Evolutionary conservation across 805 yeast genomes (phyloP), one percentile per base, ranked within the genome.

Genomic region (Suhomyces prunicola): DNA sequence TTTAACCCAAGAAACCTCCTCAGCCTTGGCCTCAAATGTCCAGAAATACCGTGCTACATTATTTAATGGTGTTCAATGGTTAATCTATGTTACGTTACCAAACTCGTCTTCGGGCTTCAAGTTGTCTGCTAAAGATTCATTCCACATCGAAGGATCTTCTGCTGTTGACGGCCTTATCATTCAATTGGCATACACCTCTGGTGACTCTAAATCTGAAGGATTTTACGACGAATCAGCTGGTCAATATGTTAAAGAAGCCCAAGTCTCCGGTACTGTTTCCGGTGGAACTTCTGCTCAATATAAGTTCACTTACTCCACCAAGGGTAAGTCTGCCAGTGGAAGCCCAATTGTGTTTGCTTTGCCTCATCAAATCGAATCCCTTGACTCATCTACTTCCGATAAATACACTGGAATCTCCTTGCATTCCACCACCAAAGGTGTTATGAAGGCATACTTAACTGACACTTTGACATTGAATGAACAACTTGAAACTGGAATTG

Each of bases 211-310:
- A 8, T 64, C 67, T 31, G 81, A 78, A 23, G 65, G 71, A 6
- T 70, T 65, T 56, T 84, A 85, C 62, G 92, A 86, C 65, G 59
- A 71, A 44, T 83, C 87, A 19, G 92, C 94, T 41, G 96, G 96
- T 41, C 71, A 77, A 58, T 88, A 85, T 62, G 82, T 80, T 3
- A 76, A 78, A 2, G 76, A 74, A 33, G 85, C 84, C 17, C 53
- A 62, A 4, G 61, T 85, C 19, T 59, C 62, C 19, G 89, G 87
- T 50, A 65, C 77, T 23, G 75, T 73, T 5, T 58, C 77, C 13
- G 70, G 73, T 24, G 83, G 83, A 15, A 54, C 68, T 3, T 56
- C 71, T 24, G 86, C 84, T 9, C 63, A 69, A 15, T 85, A 83
- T 63, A 60, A 71, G 39, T 76, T 83, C 60, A 61, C 60, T 5